A percentile compares a stretch with the other conserved stretches of the same genome.
These are phyloP conservation scores for Solidago caesia DNA, from an alignment of 129 eudicot genomes.

Conservation along the genomic window DNA sequence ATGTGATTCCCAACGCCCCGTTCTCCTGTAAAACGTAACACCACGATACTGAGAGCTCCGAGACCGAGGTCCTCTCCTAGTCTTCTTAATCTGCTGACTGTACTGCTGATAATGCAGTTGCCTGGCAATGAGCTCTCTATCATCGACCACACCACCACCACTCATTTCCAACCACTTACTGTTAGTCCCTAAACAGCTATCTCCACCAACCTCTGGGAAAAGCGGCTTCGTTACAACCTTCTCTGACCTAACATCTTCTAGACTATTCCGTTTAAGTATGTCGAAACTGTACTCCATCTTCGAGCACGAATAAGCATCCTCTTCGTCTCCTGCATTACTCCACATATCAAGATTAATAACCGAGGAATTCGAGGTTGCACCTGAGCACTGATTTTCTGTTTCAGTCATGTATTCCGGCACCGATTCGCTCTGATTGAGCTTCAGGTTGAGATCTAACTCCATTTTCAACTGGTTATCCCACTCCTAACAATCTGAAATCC, in stretches of 20 bases:
- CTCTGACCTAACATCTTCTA: slow-evolving; percentile 19
- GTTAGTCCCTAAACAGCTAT: slow-evolving; percentile 12
- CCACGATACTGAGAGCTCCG: slow-evolving; percentile 13
- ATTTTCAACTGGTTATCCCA: neutral
- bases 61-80: slow-evolving; percentile 15
- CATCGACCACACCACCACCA: slow-evolving; percentile 3
- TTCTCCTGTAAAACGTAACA: slow-evolving; percentile 11
- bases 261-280: slow-evolving; percentile 17
- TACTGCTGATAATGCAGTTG: slow-evolving; percentile 9
- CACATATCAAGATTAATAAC: slow-evolving; percentile 40
- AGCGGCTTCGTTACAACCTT: slow-evolving; percentile 15
- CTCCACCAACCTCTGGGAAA: slow-evolving; percentile 27
- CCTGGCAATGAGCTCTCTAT: neutral
- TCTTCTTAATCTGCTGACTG: neutral
- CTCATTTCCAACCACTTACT: slow-evolving; percentile 33
- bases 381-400: slow-evolving; percentile 43
- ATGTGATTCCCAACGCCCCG: slow-evolving; percentile 17
- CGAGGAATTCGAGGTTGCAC: slow-evolving; percentile 53
- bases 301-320: slow-evolving; percentile 19
- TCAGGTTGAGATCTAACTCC: slow-evolving; percentile 1
- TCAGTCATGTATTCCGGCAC: slow-evolving; percentile 31
- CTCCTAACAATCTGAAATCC: neutral
- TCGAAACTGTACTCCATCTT: slow-evolving; percentile 33
- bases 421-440: slow-evolving; percentile 27
- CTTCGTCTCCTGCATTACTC: slow-evolving; percentile 44